Conservation (phyloP, 2,329 filamentous ascomycete genomes). For the Diaporthe aspalathi region DNA sequence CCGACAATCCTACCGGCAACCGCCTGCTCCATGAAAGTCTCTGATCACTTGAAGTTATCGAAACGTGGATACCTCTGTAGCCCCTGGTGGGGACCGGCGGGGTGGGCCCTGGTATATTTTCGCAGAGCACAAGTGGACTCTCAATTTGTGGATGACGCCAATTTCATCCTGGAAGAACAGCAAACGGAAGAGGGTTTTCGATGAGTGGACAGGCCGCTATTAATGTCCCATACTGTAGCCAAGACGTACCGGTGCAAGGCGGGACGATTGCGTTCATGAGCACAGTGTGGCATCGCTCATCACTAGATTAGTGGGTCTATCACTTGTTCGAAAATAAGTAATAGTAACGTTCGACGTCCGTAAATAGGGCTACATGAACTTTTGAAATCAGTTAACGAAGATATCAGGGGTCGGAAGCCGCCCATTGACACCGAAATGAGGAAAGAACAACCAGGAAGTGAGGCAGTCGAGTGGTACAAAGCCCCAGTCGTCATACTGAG, state of each 20-base stretch:
- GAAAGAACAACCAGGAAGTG: background rate
- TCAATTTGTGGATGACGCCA: background rate
- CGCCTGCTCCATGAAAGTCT: background rate
- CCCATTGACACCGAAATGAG: no score
- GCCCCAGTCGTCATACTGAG: no score
- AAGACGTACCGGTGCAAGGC: background rate
- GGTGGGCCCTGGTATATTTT: no score
- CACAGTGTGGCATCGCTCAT: background rate
- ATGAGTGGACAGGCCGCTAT: no score
- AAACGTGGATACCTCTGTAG: background rate
- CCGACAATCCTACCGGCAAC: background rate
- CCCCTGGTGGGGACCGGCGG: no score
- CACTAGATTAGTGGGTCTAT: no score
- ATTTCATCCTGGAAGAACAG: background rate
- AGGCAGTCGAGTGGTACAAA: no score
- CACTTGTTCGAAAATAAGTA: background rate
- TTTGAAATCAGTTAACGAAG: no score
- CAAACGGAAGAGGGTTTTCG: background rate
- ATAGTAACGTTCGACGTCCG: no score
- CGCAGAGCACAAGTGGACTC: background rate
- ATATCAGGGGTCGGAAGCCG: no score
- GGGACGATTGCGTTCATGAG: background rate
- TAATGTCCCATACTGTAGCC: no score
- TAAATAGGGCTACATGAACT: no score
- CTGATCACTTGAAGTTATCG: background rate